These are phyloP conservation scores for Solanum habrochaites DNA, from an alignment of 257 asterid genomes.

Conservation along the genomic window DNA sequence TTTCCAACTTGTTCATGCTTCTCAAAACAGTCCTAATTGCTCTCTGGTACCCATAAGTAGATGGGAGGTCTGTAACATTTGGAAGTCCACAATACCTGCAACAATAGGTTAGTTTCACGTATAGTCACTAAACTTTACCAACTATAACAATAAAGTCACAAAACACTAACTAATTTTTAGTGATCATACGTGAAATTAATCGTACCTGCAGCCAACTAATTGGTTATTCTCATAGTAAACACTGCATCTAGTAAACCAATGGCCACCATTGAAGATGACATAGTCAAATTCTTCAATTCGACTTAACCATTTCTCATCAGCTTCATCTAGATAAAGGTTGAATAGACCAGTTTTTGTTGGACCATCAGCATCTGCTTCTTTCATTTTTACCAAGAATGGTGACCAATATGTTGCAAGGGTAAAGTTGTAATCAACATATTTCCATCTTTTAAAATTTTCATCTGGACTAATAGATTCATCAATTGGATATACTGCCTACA, in stretches of 20 bases:
- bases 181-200: not conserved
- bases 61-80: constrained; percentile 2
- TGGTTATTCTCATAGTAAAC: constrained; percentile 4
- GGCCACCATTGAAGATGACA: constrained; percentile 12
- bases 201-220: constrained; percentile 5
- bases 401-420: constrained; percentile 12
- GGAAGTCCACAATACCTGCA: not conserved
- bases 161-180: not conserved
- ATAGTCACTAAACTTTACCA: not conserved
- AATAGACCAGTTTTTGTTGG: constrained; percentile 4
- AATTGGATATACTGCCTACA: constrained; percentile 10
- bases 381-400: constrained; percentile 5
- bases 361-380: not conserved
- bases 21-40: constrained; percentile 5
- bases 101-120: not conserved
- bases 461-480: constrained; percentile 7
- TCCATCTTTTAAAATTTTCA: constrained; percentile 2
- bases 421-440: constrained; percentile 8
- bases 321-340: constrained; percentile 16
- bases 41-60: not conserved
- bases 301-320: constrained; percentile 7
- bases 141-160: not conserved
- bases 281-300: constrained; percentile 10
- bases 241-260: constrained; percentile 12
- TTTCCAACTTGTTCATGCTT: not conserved